Base-by-base conservation (phyloP, 208 protist genomes). In the Trypanosoma rangeli region DNA sequence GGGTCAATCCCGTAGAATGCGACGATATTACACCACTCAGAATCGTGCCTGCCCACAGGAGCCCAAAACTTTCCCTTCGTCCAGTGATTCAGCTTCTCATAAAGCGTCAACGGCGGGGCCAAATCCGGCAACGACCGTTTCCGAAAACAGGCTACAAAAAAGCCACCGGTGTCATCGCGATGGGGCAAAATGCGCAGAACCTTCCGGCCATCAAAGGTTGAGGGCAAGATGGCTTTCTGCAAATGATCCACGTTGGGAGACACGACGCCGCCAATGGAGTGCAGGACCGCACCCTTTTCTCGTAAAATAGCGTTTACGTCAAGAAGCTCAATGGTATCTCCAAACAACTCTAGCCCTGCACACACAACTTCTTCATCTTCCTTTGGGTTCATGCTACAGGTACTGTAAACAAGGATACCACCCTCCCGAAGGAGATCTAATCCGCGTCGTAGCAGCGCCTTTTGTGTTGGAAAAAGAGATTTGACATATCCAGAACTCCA, bases 361-460 rank as follows among this genome's bases (percentile, higher is more conserved):
- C 85, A 90, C 12, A 99, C 93, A 49, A 99, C 96, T 60, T 97
- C 95, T 77, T 99, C 97, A 64, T 99, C 90, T 78, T 99, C 97
- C 68, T 98, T 92, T 29, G 97, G 97, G 69, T 98, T 98, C 56
- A 99, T 76, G 58, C 94, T 98, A 80, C 98, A 99, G 16, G 97
- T 99, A 63, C 94, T 98, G 85, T 99, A 99, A 5, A 98, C 97
- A 26, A 98, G 83, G 31, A 94, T 73, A 37, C 98, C 97, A 46
- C 63, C 83, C 29, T 72, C 74, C 28, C 59, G 71, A 16, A 97
- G 80, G 42, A 97, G 68, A 52, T 97, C 93, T 15, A 98, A 76
- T 22, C 89, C 95, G 52, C 92, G 89, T 31, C 73, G 73, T 29
- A 97, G 88, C 42, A 99, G 85, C 29, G 92, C 85, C 26, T 84